Evolutionary conservation across 2,329 filamentous ascomycete genomes (phyloP).

Genomic region (Talaromyces sp.): DNA sequence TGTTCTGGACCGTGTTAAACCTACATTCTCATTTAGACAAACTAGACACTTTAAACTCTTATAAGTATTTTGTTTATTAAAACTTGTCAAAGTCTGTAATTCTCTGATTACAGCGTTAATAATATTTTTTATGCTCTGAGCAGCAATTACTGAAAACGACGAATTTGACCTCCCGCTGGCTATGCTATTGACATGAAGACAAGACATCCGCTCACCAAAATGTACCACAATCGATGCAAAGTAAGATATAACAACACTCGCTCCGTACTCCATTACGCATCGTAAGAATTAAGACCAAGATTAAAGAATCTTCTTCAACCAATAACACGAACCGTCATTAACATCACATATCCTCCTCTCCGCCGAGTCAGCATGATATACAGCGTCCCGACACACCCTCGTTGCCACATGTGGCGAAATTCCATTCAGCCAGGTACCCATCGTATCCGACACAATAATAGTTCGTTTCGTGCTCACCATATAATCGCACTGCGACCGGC

Average conservation of each 20-base stretch:
- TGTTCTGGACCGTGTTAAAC: too few species aligned
- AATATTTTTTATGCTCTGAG: not conserved
- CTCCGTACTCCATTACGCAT: not conserved
- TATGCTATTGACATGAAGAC: not conserved
- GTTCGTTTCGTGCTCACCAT: constrained; percentile 17
- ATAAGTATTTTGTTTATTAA: too few species aligned
- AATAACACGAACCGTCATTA: constrained; percentile 5
- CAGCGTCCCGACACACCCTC: constrained; percentile 8
- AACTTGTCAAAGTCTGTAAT: too few species aligned
- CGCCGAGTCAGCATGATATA: constrained; percentile 3
- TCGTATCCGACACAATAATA: constrained; percentile 12
- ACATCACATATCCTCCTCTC: constrained; percentile 13
- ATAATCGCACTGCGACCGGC: constrained; percentile 9
- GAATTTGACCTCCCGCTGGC: not conserved
- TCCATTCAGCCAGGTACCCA: not conserved
- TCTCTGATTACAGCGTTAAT: not conserved
- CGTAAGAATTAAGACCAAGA: not conserved
- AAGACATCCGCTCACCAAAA: not conserved
- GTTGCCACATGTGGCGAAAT: not conserved
- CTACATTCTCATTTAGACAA: too few species aligned
- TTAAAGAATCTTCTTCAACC: constrained; percentile 16
- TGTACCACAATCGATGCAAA: not conserved
- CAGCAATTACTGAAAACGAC: not conserved
- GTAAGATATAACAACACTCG: not conserved
- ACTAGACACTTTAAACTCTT: too few species aligned